These are phyloP conservation scores for Ehretia macrophylla DNA, from an alignment of 257 asterid species.

Conservation along the genomic window DNA sequence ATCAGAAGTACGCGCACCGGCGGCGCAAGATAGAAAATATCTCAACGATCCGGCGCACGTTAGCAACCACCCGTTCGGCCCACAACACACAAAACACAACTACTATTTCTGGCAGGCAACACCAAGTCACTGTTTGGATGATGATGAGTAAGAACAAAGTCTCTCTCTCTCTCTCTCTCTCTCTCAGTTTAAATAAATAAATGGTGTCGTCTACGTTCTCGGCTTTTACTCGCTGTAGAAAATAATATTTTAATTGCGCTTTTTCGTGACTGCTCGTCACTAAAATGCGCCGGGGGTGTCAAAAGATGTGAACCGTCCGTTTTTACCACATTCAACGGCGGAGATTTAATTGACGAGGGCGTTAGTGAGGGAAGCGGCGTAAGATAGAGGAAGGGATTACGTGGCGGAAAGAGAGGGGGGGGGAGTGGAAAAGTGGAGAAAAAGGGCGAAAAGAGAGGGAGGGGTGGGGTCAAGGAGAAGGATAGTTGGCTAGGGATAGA, in stretches of 20 bases:
- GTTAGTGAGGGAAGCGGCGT: too few relatives aligned
- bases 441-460: not conserved
- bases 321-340: too few relatives aligned
- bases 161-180: too few relatives aligned
- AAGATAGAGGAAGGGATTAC: too few relatives aligned
- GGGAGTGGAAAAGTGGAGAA: too few relatives aligned
- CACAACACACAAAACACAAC: too few relatives aligned
- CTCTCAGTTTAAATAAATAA: not conserved
- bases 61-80: conserved; percentile 15
- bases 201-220: too few relatives aligned
- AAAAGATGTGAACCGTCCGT: conserved; percentile 10
- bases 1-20: too few relatives aligned
- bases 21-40: conserved; percentile 6
- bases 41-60: conserved; percentile 16
- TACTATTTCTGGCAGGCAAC: too few relatives aligned
- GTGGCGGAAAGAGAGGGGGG: too few relatives aligned
- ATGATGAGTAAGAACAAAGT: conserved; percentile 8
- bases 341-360: too few relatives aligned
- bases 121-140: not conserved
- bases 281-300: conserved; percentile 22
- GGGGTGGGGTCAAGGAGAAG: conserved; percentile 17
- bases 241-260: conserved; percentile 33
- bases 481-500: not conserved
- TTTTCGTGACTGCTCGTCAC: conserved; percentile 23
- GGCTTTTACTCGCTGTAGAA: conserved; percentile 6